Percentiles rank a stretch among this genome's conserved stretches.
These are phyloP conservation scores for Penicillium malachiteum DNA, from an alignment of 495 filamentous ascomycete species.

Conservation along the genomic window DNA sequence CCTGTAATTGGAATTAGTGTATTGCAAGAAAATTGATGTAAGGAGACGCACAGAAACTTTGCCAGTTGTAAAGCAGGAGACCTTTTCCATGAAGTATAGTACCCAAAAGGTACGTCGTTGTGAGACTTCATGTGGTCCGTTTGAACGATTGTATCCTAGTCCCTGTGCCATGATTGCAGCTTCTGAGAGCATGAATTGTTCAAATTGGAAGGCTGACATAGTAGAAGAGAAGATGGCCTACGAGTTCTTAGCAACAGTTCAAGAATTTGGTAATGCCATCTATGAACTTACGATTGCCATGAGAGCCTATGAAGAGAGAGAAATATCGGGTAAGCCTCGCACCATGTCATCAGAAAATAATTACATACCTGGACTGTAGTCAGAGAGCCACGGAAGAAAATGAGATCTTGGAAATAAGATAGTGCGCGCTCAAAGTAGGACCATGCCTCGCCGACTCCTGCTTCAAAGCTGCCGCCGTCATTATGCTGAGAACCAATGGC, in stretches of 20 bases:
- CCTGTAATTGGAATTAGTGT: neutral
- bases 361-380: slow-evolving; percentile 15
- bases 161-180: slow-evolving; percentile 19
- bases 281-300: slow-evolving; percentile 13
- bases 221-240: slow-evolving; percentile 19
- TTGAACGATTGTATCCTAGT: slow-evolving; percentile 11
- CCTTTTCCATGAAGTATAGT: slow-evolving; percentile 22
- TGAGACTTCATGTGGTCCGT: neutral
- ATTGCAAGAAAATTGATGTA: neutral
- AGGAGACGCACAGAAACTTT: slow-evolving; percentile 11
- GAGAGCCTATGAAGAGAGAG: slow-evolving; percentile 3
- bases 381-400: slow-evolving; percentile 12
- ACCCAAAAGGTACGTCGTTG: slow-evolving; percentile 19
- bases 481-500: slow-evolving; percentile 23
- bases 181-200: slow-evolving; percentile 14
- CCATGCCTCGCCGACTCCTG: slow-evolving; percentile 16
- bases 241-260: too few species aligned
- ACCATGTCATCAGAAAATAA: neutral
- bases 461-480: slow-evolving; percentile 19
- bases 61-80: slow-evolving; percentile 18
- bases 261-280: too few species aligned
- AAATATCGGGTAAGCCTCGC: too few species aligned
- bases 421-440: slow-evolving; percentile 14
- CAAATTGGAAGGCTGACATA: slow-evolving; percentile 18
- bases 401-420: slow-evolving; percentile 9